These are phyloP conservation scores for Wickerhamiella parazyma DNA, from an alignment of 805 yeast genomes.

Conservation along the genomic window DNA sequence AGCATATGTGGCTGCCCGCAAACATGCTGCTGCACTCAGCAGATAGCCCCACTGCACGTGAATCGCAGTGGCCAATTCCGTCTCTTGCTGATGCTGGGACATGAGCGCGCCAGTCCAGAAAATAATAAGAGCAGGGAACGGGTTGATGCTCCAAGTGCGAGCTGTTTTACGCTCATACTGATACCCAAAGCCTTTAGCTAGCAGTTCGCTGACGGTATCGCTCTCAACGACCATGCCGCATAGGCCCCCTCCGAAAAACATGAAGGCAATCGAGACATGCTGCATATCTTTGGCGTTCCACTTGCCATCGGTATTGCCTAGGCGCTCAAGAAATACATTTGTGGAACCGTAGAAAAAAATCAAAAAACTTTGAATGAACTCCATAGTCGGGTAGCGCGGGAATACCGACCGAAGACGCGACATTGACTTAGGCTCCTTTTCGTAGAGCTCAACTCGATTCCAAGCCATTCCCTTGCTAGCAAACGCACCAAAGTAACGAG, in stretches of 20 bases:
- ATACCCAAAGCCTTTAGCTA: conserved; percentile 17
- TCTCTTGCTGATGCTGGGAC: conserved; percentile 89
- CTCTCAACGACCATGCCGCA: conserved; percentile 77
- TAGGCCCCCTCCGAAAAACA: conserved; percentile 82
- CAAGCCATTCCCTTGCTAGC: conserved; percentile 75
- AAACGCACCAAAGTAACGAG: conserved; percentile 78
- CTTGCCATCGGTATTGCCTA: conserved; percentile 60
- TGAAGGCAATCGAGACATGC: conserved; percentile 81
- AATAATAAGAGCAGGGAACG: conserved; percentile 84
- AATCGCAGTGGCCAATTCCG: conserved; percentile 58
- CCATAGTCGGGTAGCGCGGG: conserved; percentile 56
- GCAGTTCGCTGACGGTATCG: conserved; percentile 22
- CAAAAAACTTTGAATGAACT: conserved; percentile 62
- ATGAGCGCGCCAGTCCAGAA: conserved; percentile 94
- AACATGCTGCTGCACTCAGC: conserved; percentile 66
- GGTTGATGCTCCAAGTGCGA: conserved; percentile 61
- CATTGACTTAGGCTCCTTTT: conserved; percentile 9
- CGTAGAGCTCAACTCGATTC: conserved; percentile 34
- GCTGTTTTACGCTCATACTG: conserved; percentile 7
- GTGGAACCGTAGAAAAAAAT: conserved; percentile 83
- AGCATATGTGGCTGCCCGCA: conserved; percentile 53
- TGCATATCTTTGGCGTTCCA: conserved; percentile 89
- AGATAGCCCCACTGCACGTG: conserved; percentile 91
- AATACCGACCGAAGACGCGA: conserved; percentile 9
- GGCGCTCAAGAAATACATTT: conserved; percentile 80